Percentiles rank a stretch among this genome's conserved stretches.
Evolutionary conservation across 345 rosid genomes (phyloP).

Genomic region (Capsella bursapastoris): DNA sequence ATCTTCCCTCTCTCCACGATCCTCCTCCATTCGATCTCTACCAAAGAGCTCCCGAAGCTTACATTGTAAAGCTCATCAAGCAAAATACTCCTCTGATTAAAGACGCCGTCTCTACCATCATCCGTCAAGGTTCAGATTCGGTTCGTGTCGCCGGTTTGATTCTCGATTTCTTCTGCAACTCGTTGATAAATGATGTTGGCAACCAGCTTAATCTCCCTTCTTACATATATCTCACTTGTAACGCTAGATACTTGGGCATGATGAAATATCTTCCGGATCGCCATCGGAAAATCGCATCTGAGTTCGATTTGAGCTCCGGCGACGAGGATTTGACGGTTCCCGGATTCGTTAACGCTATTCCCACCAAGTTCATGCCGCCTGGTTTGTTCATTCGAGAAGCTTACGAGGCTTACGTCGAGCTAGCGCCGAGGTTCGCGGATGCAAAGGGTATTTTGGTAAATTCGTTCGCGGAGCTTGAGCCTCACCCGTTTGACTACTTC

Average conservation of each 20-base stretch:
- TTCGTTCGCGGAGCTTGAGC: constrained; percentile 52
- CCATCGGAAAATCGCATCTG: constrained; percentile 38
- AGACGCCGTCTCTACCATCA: constrained; percentile 31
- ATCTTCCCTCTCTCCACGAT: constrained; percentile 33
- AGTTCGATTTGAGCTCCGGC: constrained; percentile 29
- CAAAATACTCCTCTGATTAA: constrained; percentile 21
- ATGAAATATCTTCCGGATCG: constrained; percentile 46
- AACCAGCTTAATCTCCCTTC: constrained; percentile 49
- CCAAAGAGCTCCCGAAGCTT: constrained; percentile 39
- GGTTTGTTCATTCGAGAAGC: constrained; percentile 44
- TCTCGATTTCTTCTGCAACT: constrained; percentile 54
- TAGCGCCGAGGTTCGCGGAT: constrained; percentile 49
- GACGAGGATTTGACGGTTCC: constrained; percentile 37
- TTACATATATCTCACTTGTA: constrained; percentile 53
- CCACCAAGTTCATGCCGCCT: constrained; percentile 46
- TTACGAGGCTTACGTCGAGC: constrained; percentile 39
- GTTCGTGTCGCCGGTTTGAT: constrained; percentile 48
- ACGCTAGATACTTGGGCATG: constrained; percentile 49
- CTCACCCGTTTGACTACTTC: constrained; percentile 36
- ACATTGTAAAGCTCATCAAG: constrained; percentile 28
- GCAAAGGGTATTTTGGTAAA: constrained; percentile 55
- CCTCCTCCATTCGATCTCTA: constrained; percentile 39
- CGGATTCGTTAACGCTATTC: constrained; percentile 46
- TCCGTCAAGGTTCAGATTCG: constrained; percentile 35
- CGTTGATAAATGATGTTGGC: constrained; percentile 48